A percentile compares a stretch with the other conserved stretches of the same genome.
These are phyloP conservation scores for Notholithocarpus densiflorus DNA, from an alignment of 306 rosid genomes.

Conservation along the genomic window DNA sequence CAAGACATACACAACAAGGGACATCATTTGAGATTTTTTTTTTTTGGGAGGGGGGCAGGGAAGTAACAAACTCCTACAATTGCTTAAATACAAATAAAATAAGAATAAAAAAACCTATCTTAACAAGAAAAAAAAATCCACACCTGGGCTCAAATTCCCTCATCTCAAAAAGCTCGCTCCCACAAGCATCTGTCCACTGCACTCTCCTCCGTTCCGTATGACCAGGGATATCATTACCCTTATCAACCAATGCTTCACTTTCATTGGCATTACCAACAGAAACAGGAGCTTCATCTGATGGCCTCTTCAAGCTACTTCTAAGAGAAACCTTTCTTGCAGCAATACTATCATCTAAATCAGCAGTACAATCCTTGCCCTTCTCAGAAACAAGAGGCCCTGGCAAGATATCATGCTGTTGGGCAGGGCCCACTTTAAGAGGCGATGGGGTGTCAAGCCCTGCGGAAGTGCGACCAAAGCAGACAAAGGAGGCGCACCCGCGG, in stretches of 20 bases:
- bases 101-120: not conserved
- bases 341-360: slow-evolving; percentile 33
- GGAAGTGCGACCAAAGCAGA: slow-evolving; percentile 93
- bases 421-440: slow-evolving; percentile 84
- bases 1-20: not conserved
- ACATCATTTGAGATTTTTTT: not conserved
- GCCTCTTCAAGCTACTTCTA: slow-evolving; percentile 82
- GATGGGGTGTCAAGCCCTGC: slow-evolving; percentile 75
- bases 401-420: slow-evolving; percentile 71
- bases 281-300: slow-evolving; percentile 35
- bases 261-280: slow-evolving; percentile 45
- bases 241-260: slow-evolving; percentile 36
- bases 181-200: slow-evolving; percentile 94
- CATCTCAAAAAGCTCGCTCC: slow-evolving; percentile 77
- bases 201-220: slow-evolving; percentile 69
- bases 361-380: slow-evolving; percentile 46
- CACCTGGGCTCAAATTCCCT: slow-evolving; percentile 98
- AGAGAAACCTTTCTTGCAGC: slow-evolving; percentile 48
- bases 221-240: slow-evolving; percentile 36
- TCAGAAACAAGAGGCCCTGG: slow-evolving; percentile 49
- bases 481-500: slow-evolving; percentile 90
- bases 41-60: not conserved
- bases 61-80: not conserved
- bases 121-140: not conserved
- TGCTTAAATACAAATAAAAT: not conserved